A percentile compares a stretch with the other conserved stretches of the same genome.
Conservation (phyloP, 352 stramenopile species). For the Phytophthora uliginosa region DNA sequence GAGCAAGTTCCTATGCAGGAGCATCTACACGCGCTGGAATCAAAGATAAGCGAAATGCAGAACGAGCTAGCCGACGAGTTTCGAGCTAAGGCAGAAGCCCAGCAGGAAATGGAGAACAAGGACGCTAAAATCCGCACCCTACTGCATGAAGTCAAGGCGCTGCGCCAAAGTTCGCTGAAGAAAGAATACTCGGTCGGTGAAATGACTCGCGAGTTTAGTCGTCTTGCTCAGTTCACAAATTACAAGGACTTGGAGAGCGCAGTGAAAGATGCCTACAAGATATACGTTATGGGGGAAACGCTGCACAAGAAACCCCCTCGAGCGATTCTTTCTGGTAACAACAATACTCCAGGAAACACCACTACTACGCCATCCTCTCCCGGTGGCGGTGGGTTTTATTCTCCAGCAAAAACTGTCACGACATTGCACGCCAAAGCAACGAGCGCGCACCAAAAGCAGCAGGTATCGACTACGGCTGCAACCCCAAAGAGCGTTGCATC, state of each 20-base stretch:
- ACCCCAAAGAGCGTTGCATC: conserved; percentile 2
- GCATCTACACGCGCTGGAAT: conserved; percentile 67
- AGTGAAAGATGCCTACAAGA: conserved; percentile 84
- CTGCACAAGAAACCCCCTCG: conserved; percentile 71
- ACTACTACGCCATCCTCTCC: conserved; percentile 16
- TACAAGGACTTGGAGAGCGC: conserved; percentile 83
- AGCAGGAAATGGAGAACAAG: conserved; percentile 78
- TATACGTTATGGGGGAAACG: conserved; percentile 78
- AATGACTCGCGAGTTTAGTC: conserved; percentile 83
- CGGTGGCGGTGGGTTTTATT: conserved; percentile 32
- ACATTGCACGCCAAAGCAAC: conserved; percentile 3
- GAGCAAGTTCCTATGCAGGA: conserved; percentile 79
- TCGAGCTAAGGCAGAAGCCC: conserved; percentile 62
- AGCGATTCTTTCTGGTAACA: conserved; percentile 14
- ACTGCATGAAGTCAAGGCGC: conserved; percentile 76
- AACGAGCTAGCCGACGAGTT: conserved; percentile 81
- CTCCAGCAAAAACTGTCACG: conserved; percentile 25
- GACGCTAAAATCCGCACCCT: conserved; percentile 84
- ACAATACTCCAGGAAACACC: conserved; percentile 4
- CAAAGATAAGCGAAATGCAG: conserved; percentile 83
- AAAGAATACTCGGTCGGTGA: conserved; percentile 85
- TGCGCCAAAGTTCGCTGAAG: conserved; percentile 80
- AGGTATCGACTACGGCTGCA: not conserved
- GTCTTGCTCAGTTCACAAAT: conserved; percentile 79
- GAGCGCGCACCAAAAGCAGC: conserved; percentile 19